Conservation (phyloP, 1,284 basidiomycete species). For the Ceratobasidium sp. region DNA sequence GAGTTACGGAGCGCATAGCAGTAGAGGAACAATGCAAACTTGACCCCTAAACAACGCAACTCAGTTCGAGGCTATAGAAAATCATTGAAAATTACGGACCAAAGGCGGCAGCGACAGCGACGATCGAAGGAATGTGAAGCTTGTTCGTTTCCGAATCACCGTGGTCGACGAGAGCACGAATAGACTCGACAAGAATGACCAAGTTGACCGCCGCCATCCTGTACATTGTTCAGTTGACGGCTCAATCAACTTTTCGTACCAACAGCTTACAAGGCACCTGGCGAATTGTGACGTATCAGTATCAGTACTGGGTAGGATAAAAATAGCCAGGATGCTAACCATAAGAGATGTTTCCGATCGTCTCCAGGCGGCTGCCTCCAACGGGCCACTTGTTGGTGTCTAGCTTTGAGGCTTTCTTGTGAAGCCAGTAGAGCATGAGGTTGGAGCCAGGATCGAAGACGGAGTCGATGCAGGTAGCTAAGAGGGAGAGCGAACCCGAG, state of each 20-base stretch:
- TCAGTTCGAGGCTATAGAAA: slow-evolving; percentile 7
- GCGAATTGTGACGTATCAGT: slow-evolving; percentile 38
- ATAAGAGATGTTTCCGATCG: slow-evolving; percentile 88
- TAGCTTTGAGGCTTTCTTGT: slow-evolving; percentile 72
- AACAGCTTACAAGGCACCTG: slow-evolving; percentile 68
- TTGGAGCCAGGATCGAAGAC: slow-evolving; percentile 93
- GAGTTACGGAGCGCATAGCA: slow-evolving; percentile 77
- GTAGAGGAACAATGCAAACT: slow-evolving; percentile 85
- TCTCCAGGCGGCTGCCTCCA: slow-evolving; percentile 86
- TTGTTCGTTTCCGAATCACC: slow-evolving; percentile 61
- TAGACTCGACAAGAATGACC: slow-evolving; percentile 83
- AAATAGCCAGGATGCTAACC: slow-evolving; percentile 56
- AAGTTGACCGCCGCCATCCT: slow-evolving; percentile 87
- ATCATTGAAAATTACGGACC: slow-evolving; percentile 54
- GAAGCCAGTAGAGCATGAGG: slow-evolving; percentile 79
- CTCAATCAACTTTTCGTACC: slow-evolving; percentile 46
- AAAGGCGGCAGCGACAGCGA: slow-evolving; percentile 81
- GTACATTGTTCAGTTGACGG: slow-evolving; percentile 44
- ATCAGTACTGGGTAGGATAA: background rate
- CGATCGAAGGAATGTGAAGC: slow-evolving; percentile 82
- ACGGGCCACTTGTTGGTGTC: slow-evolving; percentile 90
- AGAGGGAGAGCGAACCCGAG: slow-evolving; percentile 81
- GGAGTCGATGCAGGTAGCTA: slow-evolving; percentile 88
- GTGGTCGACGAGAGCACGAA: slow-evolving; percentile 69
- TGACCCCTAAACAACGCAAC: slow-evolving; percentile 63